A percentile compares a stretch with the other conserved stretches of the same genome.
Conservation (phyloP, 2,329 filamentous ascomycete species). For the Raffaelea ambrosiae region DNA sequence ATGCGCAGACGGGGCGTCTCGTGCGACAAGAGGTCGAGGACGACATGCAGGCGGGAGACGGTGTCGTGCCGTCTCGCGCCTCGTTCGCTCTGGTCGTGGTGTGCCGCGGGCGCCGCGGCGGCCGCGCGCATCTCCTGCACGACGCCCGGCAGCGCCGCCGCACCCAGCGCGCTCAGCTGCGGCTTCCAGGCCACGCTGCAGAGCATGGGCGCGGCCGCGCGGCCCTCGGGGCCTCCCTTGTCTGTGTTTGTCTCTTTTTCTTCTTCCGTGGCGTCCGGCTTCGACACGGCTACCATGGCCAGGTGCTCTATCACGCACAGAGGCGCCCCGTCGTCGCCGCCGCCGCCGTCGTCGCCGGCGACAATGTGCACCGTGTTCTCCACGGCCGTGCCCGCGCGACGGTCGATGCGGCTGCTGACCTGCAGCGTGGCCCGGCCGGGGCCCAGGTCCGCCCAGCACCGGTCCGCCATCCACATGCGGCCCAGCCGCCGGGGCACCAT, state of each 20-base stretch:
- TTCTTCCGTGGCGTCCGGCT: not conserved
- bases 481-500: not conserved
- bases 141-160: too few species aligned
- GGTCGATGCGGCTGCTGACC: too few species aligned
- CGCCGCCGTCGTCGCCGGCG: too few species aligned
- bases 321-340: not conserved
- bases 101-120: too few species aligned
- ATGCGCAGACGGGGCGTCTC: not conserved
- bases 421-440: too few species aligned
- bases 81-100: too few species aligned
- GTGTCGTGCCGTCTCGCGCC: not conserved
- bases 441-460: not conserved
- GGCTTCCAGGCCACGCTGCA: not conserved
- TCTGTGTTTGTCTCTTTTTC: too few species aligned
- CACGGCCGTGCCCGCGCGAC: too few species aligned
- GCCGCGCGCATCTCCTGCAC: too few species aligned
- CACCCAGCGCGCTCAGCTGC: not conserved
- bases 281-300: not conserved
- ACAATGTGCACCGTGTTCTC: too few species aligned
- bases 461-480: not conserved
- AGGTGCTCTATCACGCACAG: not conserved
- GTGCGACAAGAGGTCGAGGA: not conserved
- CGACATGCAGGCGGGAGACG: not conserved
- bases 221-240: too few species aligned
- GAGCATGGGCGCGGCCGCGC: not conserved